Base-by-base conservation (phyloP, 1,284 basidiomycete genomes). In the Malassezia obtusa region DNA sequence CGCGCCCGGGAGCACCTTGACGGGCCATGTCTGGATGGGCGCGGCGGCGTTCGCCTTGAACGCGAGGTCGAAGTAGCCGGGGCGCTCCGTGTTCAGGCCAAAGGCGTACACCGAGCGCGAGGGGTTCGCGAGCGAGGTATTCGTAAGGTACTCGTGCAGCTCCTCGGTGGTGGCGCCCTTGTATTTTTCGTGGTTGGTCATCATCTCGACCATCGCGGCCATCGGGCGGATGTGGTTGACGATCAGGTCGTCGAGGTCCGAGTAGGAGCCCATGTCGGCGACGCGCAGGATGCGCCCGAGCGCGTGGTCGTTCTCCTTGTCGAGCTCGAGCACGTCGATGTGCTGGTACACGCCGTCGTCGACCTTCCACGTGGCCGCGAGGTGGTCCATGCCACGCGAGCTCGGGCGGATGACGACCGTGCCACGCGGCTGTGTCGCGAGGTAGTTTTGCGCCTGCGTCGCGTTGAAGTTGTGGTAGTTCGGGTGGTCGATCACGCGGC, bases 311-410 rank as follows among this genome's bases (percentile, higher is more conserved):
- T 89, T 87, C 15, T 84, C 82, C 75, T 81, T 81, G 73, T 80
- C 77, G 40, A 81, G 72, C 70, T 99, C 94, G 25, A 84, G 83
- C 7, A 98, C 90, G 74, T 98, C 90, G 58, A 99, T 87, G 73
- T 99, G 95, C 74, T 98, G 94, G 76, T 87, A 98, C 19, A 99
- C 79, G 59, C 85, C 87, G 57, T 95, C 87, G 64, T 94, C 92
- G 10, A 99, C 91, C 77, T 98, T 98, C 94, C 94, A 99, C 0
- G 94, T 99, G 12, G 98, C 87, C 31, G 94, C 94, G 32, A 99
- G 79, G 76, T 98, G 94, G 69, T 95, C 83, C 35, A 80, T 77
- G 6, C 92, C 92, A 75, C 92, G 91, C 3, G 91, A 96, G 28
- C 89, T 94, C 0, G 94, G 94, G 40, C 94, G 80, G 62, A 99